Evolutionary conservation across 495 filamentous ascomycete genomes (phyloP).

Genomic region (Neurospora sp.): DNA sequence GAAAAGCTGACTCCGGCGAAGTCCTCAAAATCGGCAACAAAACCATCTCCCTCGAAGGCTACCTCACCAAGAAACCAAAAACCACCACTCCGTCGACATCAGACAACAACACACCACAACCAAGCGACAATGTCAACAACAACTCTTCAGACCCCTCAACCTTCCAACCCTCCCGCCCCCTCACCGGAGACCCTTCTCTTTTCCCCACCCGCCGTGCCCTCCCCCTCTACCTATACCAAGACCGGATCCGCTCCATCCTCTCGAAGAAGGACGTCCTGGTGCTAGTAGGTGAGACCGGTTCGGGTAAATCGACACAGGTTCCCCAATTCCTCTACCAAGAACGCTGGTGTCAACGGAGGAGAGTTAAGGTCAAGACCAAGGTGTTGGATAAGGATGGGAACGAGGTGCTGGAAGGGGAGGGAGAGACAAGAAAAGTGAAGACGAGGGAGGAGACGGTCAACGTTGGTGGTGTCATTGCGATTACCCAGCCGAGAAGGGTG

Average conservation of each 20-base stretch:
- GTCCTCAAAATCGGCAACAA: slow-evolving; percentile 31
- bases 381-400: background rate
- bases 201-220: slow-evolving; percentile 45
- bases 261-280: slow-evolving; percentile 66
- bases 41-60: slow-evolving; percentile 30
- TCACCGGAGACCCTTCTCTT: slow-evolving; percentile 21
- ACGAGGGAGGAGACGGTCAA: slow-evolving; percentile 34
- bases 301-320: slow-evolving; percentile 93
- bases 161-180: background rate
- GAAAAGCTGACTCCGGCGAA: background rate
- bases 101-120: background rate
- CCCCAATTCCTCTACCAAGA: slow-evolving; percentile 81
- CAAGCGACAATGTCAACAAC: background rate
- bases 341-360: slow-evolving; percentile 60
- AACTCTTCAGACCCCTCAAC: background rate
- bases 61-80: slow-evolving; percentile 25
- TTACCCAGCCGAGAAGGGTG: slow-evolving; percentile 89
- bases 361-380: slow-evolving; percentile 30
- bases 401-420: background rate
- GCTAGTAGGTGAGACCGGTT: slow-evolving; percentile 88
- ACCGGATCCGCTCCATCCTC: slow-evolving; percentile 57
- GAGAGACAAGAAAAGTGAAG: background rate
- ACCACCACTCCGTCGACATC: slow-evolving; percentile 4
- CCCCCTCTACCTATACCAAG: slow-evolving; percentile 68
- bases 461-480: slow-evolving; percentile 82